Conservation (phyloP, 23 red algal genomes). For the Gracilaria domingensis region DNA sequence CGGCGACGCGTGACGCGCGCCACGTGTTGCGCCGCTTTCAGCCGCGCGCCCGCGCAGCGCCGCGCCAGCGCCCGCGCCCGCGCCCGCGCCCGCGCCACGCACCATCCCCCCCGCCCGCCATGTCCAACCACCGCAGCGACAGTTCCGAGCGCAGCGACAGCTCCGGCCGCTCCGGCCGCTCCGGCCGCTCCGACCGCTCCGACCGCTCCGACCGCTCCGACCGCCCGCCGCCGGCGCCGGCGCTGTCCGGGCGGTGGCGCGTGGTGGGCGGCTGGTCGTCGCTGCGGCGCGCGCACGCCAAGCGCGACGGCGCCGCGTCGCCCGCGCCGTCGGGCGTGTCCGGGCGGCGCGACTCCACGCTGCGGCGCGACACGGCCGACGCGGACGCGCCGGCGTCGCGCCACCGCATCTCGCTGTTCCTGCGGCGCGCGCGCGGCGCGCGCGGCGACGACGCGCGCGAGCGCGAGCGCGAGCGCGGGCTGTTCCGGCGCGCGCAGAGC, state of each 20-base stretch:
- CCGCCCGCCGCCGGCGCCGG: neutral
- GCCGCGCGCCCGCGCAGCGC: neutral
- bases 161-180: neutral
- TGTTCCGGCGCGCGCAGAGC: conserved; percentile 34
- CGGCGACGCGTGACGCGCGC: neutral
- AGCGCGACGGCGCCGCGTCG: neutral
- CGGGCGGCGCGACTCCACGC: conserved; percentile 25
- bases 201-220: neutral
- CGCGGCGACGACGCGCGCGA: conserved; percentile 7
- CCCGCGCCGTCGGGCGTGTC: neutral
- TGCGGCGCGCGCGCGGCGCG: conserved; percentile 31
- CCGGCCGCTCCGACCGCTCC: neutral
- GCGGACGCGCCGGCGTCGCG: neutral
- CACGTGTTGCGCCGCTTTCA: neutral
- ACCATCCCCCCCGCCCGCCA: too few species aligned
- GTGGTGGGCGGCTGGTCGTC: conserved; percentile 33
- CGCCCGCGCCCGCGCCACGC: too few species aligned
- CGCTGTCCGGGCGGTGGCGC: conserved; percentile 22
- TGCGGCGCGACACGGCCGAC: conserved; percentile 43
- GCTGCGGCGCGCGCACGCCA: conserved; percentile 16
- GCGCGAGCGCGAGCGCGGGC: neutral
- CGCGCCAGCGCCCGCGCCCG: neutral
- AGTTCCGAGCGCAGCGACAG: too few species aligned
- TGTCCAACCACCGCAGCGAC: too few species aligned
- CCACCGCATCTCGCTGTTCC: conserved; percentile 48